A percentile compares a stretch with the other conserved stretches of the same genome.
phyloP scores from a whole-genome alignment of 495 filamentous ascomycete genomes.

The Penicillium coffeae region DNA sequence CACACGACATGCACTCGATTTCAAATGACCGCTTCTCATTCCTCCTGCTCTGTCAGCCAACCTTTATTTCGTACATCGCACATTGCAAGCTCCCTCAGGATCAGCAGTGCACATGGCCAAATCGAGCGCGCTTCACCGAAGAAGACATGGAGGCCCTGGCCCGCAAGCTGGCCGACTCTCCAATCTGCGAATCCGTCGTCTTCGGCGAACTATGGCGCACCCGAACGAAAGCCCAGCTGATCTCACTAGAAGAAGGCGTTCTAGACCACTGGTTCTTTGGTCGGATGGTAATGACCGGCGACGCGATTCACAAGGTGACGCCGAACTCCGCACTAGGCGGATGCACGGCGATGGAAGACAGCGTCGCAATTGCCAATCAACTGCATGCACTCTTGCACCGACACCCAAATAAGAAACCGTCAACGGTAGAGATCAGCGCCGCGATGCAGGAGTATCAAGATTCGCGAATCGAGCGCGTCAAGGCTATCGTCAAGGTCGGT shows the following conservation, averaged over 20 bases:
- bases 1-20: not conserved
- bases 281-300: not conserved
- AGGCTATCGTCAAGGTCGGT: not conserved
- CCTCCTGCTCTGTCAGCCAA: not conserved
- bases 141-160: not conserved
- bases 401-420: not conserved
- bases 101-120: not conserved
- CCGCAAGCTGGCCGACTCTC: not conserved
- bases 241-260: constrained; percentile 1
- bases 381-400: not conserved
- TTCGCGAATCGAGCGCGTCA: not conserved
- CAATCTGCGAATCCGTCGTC: not conserved
- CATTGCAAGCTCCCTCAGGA: not conserved
- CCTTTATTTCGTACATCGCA: not conserved
- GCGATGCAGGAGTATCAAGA: not conserved
- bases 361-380: not conserved
- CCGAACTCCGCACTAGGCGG: not conserved
- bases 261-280: not conserved
- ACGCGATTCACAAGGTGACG: constrained; percentile 3
- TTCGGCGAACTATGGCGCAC: not conserved
- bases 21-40: not conserved
- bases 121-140: not conserved
- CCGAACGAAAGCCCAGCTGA: not conserved
- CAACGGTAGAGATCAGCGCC: not conserved
- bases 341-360: not conserved